Evolutionary conservation across 306 rosid genomes (phyloP).

Genomic region (Cicer cuneatum): DNA sequence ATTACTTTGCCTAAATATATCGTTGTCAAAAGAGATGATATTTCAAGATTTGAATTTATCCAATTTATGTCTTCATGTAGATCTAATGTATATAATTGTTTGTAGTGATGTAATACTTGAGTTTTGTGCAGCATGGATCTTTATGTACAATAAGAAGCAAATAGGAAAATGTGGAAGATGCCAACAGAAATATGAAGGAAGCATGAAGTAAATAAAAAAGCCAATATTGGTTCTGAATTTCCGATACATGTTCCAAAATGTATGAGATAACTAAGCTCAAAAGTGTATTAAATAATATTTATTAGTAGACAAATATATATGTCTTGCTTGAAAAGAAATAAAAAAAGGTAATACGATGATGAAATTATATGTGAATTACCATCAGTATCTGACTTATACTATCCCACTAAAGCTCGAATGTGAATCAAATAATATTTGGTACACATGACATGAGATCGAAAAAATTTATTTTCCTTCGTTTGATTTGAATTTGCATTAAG

Average conservation of each 20-base stretch:
- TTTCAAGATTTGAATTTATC: constrained; percentile 12
- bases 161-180: constrained; percentile 22
- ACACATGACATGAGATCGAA: no score
- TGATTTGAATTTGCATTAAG: no score
- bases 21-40: neutral
- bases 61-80: neutral
- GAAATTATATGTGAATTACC: neutral
- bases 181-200: constrained; percentile 14
- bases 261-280: constrained; percentile 15
- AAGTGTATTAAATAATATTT: neutral
- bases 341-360: neutral
- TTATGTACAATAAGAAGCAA: constrained; percentile 29
- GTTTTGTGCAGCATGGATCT: constrained; percentile 38
- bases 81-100: constrained; percentile 1
- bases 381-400: neutral
- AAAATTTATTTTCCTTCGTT: no score
- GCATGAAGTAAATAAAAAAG: neutral
- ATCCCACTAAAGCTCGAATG: neutral
- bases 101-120: constrained; percentile 1
- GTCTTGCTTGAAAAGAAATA: neutral
- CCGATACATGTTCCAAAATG: neutral
- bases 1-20: neutral
- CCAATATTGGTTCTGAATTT: neutral
- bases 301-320: neutral
- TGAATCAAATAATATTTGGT: neutral